Base-by-base conservation (phyloP, 257 asterid genomes). In the Solanum phureja region DNA sequence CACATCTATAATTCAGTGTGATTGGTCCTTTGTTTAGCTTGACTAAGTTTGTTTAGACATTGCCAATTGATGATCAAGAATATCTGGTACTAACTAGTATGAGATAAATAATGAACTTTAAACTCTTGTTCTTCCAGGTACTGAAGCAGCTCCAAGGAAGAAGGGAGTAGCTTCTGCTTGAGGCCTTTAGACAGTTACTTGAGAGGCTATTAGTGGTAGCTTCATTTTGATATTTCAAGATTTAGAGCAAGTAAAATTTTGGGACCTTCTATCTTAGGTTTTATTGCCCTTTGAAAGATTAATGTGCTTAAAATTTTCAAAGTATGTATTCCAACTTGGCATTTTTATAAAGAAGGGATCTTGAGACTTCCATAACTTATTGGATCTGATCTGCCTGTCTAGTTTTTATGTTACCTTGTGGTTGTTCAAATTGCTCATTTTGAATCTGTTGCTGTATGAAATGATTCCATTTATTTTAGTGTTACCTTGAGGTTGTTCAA, bases 131-230 rank as follows among this genome's bases (percentile, higher is more conserved):
- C 0, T 44, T 38, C 37, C 83, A 94, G 98, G 96, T 86, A 92
- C 95, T 8, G 91, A 93, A 90, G 96, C 96, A 46, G 96, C 98
- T 72, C 98, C 98, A 21, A 93, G 98, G 95, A 93, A 91, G 90
- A 94, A 94, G 95, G 94, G 92, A 8, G 92, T 91, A 74, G 92
- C 95, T 66, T 91, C 96, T 87, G 91, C 95, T 88, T 93, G 77
- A 89, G 69, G 68, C 42, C 11, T 49, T 29, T 6, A 81, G 29
- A 49, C 27, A 84, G 86, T 69, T n/a, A 46, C 13, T 87, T 79
- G 83, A 84, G 86, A 87, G 85, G 85, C 87, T 85, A 79, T 73
- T 49, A 79, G 7, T 52, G 87, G 86, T 88, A 71, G 77, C 83
- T 69, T 87, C 42, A 83, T 84, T 87, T 87, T 31, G 38, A 49